These are phyloP conservation scores for Ottelia alismoides DNA, from an alignment of 106 monocot species.

Conservation along the genomic window DNA sequence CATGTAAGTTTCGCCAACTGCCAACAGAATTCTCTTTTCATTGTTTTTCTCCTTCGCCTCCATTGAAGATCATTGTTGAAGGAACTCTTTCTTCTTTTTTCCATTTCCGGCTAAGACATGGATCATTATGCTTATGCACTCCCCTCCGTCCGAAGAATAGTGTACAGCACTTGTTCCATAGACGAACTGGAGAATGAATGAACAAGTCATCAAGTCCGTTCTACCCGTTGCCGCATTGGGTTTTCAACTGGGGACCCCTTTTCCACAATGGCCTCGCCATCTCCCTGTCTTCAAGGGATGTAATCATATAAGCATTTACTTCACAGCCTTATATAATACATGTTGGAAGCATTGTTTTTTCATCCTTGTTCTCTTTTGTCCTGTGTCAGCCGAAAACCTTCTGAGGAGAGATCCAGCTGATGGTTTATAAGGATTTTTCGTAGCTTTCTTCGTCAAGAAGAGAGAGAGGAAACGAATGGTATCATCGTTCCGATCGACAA, in stretches of 20 bases:
- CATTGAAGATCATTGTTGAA: no score
- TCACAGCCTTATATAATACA: no score
- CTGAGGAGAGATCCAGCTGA: conserved; percentile 59
- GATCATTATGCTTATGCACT: conserved; percentile 26
- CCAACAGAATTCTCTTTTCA: neutral
- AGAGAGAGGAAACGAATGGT: no score
- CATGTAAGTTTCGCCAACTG: conserved; percentile 46
- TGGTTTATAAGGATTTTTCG: conserved; percentile 81
- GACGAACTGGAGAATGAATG: conserved; percentile 79
- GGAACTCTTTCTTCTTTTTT: no score
- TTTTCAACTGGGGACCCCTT: conserved; percentile 67
- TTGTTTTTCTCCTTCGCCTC: neutral
- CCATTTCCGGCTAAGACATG: no score
- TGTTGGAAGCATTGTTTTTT: no score
- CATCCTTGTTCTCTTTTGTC: neutral
- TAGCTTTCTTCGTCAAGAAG: conserved; percentile 68
- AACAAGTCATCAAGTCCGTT: conserved; percentile 66
- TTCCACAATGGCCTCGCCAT: conserved; percentile 81
- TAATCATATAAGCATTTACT: conserved; percentile 47
- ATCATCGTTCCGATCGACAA: no score
- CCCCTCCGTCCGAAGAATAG: conserved; percentile 69
- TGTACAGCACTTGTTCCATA: conserved; percentile 95
- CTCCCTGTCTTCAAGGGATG: conserved; percentile 71
- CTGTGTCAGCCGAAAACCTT: conserved; percentile 53
- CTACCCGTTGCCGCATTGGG: conserved; percentile 62